phyloP scores from a whole-genome alignment of 2,329 filamentous ascomycete species.

The Graphiopsis chlorocephala region DNA sequence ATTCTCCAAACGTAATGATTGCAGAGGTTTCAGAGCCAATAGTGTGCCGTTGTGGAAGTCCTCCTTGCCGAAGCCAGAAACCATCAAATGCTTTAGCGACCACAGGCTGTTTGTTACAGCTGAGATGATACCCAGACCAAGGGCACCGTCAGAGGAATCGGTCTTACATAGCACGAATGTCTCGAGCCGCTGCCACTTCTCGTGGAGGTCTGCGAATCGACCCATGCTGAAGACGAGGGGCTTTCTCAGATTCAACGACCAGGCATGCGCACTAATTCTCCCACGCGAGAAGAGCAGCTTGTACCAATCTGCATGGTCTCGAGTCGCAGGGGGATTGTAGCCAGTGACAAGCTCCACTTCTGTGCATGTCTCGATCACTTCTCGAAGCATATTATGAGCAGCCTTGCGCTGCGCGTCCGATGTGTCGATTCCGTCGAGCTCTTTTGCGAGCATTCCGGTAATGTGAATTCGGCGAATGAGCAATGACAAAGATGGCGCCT shows the following conservation, averaged over 20 bases:
- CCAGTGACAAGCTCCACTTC: constrained; percentile 56
- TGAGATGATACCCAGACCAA: constrained; percentile 56
- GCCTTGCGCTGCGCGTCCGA: constrained; percentile 41
- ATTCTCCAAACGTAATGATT: constrained; percentile 55
- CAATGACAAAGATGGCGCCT: constrained; percentile 50
- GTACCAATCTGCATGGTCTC: constrained; percentile 9
- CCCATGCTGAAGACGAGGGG: constrained; percentile 49
- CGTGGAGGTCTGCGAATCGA: constrained; percentile 55
- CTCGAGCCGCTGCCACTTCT: constrained; percentile 48
- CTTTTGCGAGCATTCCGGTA: constrained; percentile 45
- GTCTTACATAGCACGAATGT: constrained; percentile 52
- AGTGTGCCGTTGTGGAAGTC: constrained; percentile 57
- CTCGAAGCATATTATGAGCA: constrained; percentile 53
- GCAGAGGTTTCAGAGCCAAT: constrained; percentile 51
- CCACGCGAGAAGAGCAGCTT: constrained; percentile 47
- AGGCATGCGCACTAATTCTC: constrained; percentile 54
- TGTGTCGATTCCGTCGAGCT: constrained; percentile 31
- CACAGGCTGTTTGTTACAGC: constrained; percentile 54
- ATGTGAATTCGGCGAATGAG: constrained; percentile 55
- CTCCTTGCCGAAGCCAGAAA: constrained; percentile 52
- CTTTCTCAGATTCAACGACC: constrained; percentile 44
- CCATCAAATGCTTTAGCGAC: constrained; percentile 51
- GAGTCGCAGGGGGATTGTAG: constrained; percentile 44
- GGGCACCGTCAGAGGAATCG: constrained; percentile 32
- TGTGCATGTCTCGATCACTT: constrained; percentile 58